Percentiles rank a stretch among this genome's conserved stretches.
Evolutionary conservation across 169 alveolate genomes (phyloP).

Genomic region (Eimeria tenella): DNA sequence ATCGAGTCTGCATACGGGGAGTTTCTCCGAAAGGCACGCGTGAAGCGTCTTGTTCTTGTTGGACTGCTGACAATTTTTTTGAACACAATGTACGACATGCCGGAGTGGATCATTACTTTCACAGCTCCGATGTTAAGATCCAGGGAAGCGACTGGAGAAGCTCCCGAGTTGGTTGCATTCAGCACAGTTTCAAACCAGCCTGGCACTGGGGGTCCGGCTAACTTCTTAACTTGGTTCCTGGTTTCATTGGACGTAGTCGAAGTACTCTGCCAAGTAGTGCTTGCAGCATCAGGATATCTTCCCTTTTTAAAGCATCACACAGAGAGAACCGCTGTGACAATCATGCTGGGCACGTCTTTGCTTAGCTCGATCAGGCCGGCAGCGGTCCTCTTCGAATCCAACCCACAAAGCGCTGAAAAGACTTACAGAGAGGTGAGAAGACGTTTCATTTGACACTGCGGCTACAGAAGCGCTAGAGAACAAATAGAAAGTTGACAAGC

Average conservation of each 20-base stretch:
- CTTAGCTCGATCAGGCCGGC: slow-evolving; percentile 54
- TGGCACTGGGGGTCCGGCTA: neutral
- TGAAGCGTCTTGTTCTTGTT: slow-evolving; percentile 30
- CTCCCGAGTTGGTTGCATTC: neutral
- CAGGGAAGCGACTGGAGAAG: neutral
- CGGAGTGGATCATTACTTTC: slow-evolving; percentile 42
- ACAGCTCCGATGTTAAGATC: slow-evolving; percentile 20
- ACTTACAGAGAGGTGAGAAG: neutral
- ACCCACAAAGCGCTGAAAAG: neutral
- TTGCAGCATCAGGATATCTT: slow-evolving; percentile 45
- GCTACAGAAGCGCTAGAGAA: no score
- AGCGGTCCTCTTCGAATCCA: neutral
- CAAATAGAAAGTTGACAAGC: neutral
- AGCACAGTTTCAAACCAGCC: neutral
- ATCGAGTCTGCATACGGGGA: slow-evolving; percentile 50
- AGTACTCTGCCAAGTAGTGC: slow-evolving; percentile 30
- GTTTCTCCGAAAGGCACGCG: slow-evolving; percentile 41
- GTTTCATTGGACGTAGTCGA: slow-evolving; percentile 50
- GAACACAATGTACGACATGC: slow-evolving; percentile 64
- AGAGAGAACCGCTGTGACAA: slow-evolving; percentile 18
- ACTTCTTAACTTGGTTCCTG: neutral
- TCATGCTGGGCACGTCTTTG: slow-evolving; percentile 28
- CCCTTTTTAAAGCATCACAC: slow-evolving; percentile 41
- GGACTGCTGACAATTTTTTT: slow-evolving; percentile 39
- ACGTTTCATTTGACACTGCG: neutral